Evolutionary conservation across 805 yeast species (phyloP).

Genomic region (Hanseniaspora thailandica): DNA sequence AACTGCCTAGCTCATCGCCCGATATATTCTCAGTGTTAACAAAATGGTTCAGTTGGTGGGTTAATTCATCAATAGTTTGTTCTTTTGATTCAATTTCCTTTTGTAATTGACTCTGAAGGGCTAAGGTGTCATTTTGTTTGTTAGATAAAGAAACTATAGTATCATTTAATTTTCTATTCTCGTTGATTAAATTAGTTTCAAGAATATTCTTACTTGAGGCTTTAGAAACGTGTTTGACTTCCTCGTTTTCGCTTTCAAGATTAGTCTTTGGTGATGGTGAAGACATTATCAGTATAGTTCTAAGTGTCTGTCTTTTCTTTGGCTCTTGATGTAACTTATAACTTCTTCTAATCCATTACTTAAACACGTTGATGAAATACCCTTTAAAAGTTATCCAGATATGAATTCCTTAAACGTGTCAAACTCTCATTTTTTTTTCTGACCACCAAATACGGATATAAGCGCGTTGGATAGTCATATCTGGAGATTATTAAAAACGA

Average conservation of each 20-base stretch:
- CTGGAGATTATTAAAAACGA: no score
- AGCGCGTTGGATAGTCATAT: no score
- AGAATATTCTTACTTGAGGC: background rate
- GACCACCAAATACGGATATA: no score
- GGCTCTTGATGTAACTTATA: no score
- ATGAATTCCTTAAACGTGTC: no score
- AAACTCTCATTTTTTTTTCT: no score
- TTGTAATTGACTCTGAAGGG: background rate
- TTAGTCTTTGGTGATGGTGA: background rate
- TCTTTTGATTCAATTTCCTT: background rate
- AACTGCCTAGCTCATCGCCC: background rate
- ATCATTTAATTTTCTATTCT: slow-evolving; percentile 8
- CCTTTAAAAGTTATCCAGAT: no score
- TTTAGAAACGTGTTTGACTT: background rate
- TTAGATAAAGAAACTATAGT: slow-evolving; percentile 3
- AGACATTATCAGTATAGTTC: background rate
- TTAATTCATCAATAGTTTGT: background rate
- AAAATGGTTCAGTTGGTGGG: slow-evolving; percentile 5
- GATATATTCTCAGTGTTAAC: background rate
- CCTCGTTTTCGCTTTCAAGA: background rate
- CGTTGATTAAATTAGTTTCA: slow-evolving; percentile 1
- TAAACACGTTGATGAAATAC: no score
- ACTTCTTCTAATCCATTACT: no score
- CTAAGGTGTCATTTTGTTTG: slow-evolving; percentile 6
- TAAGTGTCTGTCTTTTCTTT: background rate